Evolutionary conservation across 768 basidiomycete genomes (phyloP), one percentile per base, ranked within the genome.

Genomic region (Kwoniella bestiolae): DNA sequence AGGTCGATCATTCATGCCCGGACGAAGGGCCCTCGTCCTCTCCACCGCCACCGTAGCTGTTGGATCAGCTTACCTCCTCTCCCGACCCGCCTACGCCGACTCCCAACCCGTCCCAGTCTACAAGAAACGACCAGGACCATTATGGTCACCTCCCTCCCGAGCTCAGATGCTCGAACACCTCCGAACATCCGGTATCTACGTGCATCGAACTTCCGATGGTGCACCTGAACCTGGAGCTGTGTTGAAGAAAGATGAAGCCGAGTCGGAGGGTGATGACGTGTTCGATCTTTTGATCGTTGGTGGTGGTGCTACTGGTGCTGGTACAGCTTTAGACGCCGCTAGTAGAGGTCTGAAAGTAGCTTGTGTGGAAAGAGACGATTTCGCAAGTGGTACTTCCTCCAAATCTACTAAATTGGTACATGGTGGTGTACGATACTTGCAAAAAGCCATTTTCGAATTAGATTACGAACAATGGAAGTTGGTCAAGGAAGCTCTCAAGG

Each of bases 341-440:
- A 91, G 88, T 75, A 83, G 95, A 62, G 94, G 96, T 0, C 84
- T 99, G 47, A 91, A 88, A 77, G 95, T 98, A 14, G 95, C 92
- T 0, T 83, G 98, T 64, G 94, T 97, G 0, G 95, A 99, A 75
- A 83, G 92, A 50, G 90, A 91, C 69, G 95, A 99, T 79, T 99
- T 95, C 69, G 87, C 88, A 72, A 86, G 91, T 25, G 94, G 94
- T 18, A 96, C 95, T 0, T 95, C 92, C 0, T 95, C 92, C 5
- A 98, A 98, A 78, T 94, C 92, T 7, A 98, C 96, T 1, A 98
- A 99, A 80, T 89, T 99, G 57, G 95, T 99, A 0, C 96, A 99
- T 82, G 95, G 95, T 16, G 95, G 95, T 41, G 95, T 98, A 2
- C 88, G 95, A 1, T 99, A 99, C 81, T 87, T 99, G 11, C 95